A percentile compares a stretch with the other conserved stretches of the same genome.
phyloP scores from a whole-genome alignment of 73 alveolate species.

The Paramecium sexaurelia region DNA sequence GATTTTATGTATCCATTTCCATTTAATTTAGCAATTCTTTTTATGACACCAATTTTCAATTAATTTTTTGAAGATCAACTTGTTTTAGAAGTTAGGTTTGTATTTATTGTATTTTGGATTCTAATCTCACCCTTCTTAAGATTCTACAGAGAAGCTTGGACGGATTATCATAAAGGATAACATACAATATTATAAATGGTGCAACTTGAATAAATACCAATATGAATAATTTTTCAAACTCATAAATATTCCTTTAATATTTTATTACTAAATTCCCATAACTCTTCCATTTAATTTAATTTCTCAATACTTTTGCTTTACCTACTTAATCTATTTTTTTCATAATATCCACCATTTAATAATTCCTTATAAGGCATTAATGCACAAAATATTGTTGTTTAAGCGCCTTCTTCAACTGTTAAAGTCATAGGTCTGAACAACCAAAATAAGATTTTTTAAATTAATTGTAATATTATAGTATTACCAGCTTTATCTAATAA shows the following conservation, averaged over 20 bases:
- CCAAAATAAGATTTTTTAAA: not conserved
- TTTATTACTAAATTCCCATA: constrained; percentile 1
- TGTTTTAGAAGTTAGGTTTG: not conserved
- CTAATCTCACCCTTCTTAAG: constrained; percentile 41
- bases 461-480: not conserved
- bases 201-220: not conserved
- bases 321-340: not conserved
- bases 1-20: not conserved
- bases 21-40: not conserved
- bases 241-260: constrained; percentile 8
- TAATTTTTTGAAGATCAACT: not conserved
- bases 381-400: not conserved
- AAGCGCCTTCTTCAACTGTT: constrained; percentile 5
- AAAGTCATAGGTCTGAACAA: constrained; percentile 34
- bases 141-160: constrained; percentile 43
- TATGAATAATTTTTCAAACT: not conserved
- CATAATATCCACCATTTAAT: constrained; percentile 21
- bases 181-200: not conserved
- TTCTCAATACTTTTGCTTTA: not conserved
- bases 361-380: constrained; percentile 1
- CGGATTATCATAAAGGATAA: not conserved
- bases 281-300: not conserved
- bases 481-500: constrained; percentile 13
- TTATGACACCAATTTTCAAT: not conserved
- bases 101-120: not conserved